A percentile compares a stretch with the other conserved stretches of the same genome.
phyloP scores from a whole-genome alignment of 768 basidiomycete genomes.

The Xerocomellus chrysenteron region DNA sequence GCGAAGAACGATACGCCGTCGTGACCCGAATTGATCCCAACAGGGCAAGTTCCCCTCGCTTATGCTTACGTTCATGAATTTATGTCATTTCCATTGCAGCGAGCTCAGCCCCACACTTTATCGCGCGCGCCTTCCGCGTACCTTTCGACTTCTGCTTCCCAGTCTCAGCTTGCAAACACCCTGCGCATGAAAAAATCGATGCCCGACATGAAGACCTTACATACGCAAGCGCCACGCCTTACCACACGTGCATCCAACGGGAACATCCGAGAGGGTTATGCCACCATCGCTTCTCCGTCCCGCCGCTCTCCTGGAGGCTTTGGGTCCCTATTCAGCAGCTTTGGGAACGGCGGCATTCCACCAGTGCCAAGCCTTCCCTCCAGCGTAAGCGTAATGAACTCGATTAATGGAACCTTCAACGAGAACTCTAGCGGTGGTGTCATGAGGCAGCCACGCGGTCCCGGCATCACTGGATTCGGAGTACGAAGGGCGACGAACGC shows the following conservation, averaged over 20 bases:
- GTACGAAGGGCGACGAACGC: constrained; percentile 44
- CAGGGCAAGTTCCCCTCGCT: constrained; percentile 51
- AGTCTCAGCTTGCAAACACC: constrained; percentile 44
- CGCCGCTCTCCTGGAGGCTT: constrained; percentile 74
- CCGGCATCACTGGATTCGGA: constrained; percentile 73
- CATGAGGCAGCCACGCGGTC: constrained; percentile 83
- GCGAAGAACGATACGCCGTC: constrained; percentile 90
- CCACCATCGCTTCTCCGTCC: constrained; percentile 81
- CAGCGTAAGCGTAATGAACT: constrained; percentile 48
- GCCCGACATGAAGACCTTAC: constrained; percentile 94
- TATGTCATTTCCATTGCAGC: constrained; percentile 24
- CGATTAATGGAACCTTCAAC: constrained; percentile 43
- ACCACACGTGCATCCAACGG: constrained; percentile 82
- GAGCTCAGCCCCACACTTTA: constrained; percentile 57
- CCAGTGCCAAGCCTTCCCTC: constrained; percentile 79
- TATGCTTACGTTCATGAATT: constrained; percentile 15
- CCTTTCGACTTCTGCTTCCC: constrained; percentile 52
- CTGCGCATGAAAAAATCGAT: constrained; percentile 96
- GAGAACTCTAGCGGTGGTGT: constrained; percentile 48
- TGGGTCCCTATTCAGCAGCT: constrained; percentile 60
- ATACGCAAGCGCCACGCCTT: constrained; percentile 75
- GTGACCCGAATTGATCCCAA: constrained; percentile 89
- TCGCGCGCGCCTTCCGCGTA: constrained; percentile 83
- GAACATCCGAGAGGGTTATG: constrained; percentile 84
- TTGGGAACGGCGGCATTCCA: constrained; percentile 51